A percentile compares a stretch with the other conserved stretches of the same genome.
Evolutionary conservation across 495 filamentous ascomycete genomes (phyloP).

Genomic region (Lophium mytilinum): DNA sequence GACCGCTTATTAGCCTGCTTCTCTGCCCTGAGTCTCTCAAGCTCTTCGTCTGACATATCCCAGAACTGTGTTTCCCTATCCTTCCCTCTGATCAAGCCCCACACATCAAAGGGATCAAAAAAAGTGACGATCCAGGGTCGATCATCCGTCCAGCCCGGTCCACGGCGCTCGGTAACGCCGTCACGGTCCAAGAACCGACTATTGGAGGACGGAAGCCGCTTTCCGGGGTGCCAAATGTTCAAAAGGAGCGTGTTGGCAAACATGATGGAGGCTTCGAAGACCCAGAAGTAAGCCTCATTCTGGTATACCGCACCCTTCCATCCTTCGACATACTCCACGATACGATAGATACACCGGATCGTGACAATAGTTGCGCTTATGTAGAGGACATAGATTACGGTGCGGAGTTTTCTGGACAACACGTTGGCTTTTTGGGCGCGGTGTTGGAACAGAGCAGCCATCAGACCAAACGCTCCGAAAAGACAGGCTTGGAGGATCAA

Average conservation of each 20-base stretch:
- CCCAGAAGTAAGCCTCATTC: conserved; percentile 33
- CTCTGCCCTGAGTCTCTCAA: conserved; percentile 11
- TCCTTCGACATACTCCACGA: conserved; percentile 29
- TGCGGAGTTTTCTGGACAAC: conserved; percentile 47
- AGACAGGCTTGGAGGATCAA: conserved; percentile 61
- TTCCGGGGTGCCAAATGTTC: conserved; percentile 30
- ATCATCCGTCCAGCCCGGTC: conserved; percentile 32
- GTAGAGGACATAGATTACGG: conserved; percentile 39
- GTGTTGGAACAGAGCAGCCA: conserved; percentile 52
- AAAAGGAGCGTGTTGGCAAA: conserved; percentile 30
- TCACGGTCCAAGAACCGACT: conserved; percentile 25
- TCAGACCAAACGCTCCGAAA: conserved; percentile 50
- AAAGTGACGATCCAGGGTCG: conserved; percentile 22
- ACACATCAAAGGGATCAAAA: conserved; percentile 31
- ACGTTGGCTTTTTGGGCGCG: conserved; percentile 49
- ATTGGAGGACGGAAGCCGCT: conserved; percentile 25
- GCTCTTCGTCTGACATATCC: conserved; percentile 25
- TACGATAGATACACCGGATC: conserved; percentile 32
- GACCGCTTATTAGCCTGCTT: conserved; percentile 14
- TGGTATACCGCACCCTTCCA: conserved; percentile 22
- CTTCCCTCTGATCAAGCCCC: conserved; percentile 24
- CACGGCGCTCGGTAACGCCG: conserved; percentile 27
- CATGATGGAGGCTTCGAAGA: conserved; percentile 36
- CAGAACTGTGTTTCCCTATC: conserved; percentile 30
- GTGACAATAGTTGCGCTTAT: conserved; percentile 27